Evolutionary conservation across 371 early-diverging fungal species (phyloP).

Genomic region (Mucor irregularis): DNA sequence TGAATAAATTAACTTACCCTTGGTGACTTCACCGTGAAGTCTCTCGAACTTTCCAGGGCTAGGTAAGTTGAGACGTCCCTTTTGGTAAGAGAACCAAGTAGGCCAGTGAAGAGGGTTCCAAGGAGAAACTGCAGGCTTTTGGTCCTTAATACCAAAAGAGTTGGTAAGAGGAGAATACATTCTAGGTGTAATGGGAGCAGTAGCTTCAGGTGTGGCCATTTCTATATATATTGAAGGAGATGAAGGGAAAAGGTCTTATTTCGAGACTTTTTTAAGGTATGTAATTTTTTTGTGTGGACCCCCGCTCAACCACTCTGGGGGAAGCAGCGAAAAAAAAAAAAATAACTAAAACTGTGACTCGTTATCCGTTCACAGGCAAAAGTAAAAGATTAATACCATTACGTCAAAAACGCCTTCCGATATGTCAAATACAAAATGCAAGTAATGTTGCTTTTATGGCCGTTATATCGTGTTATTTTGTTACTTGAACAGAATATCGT

Average conservation of each 20-base stretch:
- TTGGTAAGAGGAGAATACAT: slow-evolving; percentile 21
- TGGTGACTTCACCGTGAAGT: slow-evolving; percentile 78
- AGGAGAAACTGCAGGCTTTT: slow-evolving; percentile 43
- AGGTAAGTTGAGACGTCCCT: slow-evolving; percentile 69
- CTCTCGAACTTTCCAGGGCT: slow-evolving; percentile 89
- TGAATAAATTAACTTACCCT: slow-evolving; percentile 66
- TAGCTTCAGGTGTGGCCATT: slow-evolving; percentile 24
- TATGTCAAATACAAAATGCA: too few species aligned
- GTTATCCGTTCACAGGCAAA: not conserved
- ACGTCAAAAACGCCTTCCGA: too few species aligned
- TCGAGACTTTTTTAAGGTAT: too few species aligned
- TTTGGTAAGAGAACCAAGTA: slow-evolving; percentile 60
- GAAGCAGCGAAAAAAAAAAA: not conserved
- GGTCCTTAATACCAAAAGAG: slow-evolving; percentile 31
- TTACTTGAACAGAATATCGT: too few species aligned
- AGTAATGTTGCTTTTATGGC: too few species aligned
- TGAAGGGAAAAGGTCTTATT: not conserved
- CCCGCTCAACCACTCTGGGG: not conserved
- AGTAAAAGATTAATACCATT: too few species aligned
- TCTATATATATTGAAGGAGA: not conserved
- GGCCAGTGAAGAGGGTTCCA: slow-evolving; percentile 66
- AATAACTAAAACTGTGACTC: slow-evolving; percentile 3
- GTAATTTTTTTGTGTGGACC: not conserved
- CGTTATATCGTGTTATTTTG: too few species aligned
- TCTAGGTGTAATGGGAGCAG: slow-evolving; percentile 21